Percentiles rank a stretch among this genome's conserved stretches.
Evolutionary conservation across 805 yeast species (phyloP).

Genomic region (Candida khao-thaluensis): DNA sequence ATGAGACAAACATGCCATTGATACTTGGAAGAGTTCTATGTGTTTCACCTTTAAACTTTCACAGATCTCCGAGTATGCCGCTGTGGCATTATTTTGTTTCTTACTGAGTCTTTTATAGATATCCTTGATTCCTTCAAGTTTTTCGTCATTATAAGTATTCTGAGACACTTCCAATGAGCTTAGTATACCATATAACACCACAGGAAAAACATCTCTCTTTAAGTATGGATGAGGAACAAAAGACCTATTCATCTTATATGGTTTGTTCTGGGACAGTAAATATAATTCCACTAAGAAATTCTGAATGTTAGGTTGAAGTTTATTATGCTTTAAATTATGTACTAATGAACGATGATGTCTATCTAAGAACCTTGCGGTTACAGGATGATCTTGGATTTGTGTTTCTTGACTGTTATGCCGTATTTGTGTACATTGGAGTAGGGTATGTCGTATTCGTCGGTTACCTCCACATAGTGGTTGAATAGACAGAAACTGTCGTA

Average conservation of each 20-base stretch:
- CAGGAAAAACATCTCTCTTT: conserved; percentile 2
- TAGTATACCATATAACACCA: conserved; percentile 6
- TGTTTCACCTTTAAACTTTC: not conserved
- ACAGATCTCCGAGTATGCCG: not conserved
- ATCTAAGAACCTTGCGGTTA: conserved; percentile 12
- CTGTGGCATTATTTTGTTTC: not conserved
- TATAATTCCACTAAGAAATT: conserved; percentile 14
- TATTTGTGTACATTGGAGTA: conserved; percentile 5
- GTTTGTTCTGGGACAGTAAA: not conserved
- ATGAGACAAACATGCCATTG: conserved; percentile 2
- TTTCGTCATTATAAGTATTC: not conserved
- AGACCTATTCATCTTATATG: not conserved
- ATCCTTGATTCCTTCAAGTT: not conserved
- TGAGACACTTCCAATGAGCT: not conserved
- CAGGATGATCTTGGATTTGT: not conserved
- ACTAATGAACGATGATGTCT: conserved; percentile 19
- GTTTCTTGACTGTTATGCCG: conserved; percentile 1
- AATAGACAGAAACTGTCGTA: not conserved
- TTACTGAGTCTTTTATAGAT: not conserved
- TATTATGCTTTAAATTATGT: conserved; percentile 15
- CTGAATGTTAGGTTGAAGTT: conserved; percentile 9
- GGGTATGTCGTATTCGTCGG: too few species aligned
- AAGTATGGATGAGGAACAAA: conserved; percentile 1
- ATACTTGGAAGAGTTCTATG: not conserved
- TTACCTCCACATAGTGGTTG: too few species aligned